These are phyloP conservation scores for Cercospora sp. DNA, from an alignment of 2,329 filamentous ascomycete species.

Conservation along the genomic window DNA sequence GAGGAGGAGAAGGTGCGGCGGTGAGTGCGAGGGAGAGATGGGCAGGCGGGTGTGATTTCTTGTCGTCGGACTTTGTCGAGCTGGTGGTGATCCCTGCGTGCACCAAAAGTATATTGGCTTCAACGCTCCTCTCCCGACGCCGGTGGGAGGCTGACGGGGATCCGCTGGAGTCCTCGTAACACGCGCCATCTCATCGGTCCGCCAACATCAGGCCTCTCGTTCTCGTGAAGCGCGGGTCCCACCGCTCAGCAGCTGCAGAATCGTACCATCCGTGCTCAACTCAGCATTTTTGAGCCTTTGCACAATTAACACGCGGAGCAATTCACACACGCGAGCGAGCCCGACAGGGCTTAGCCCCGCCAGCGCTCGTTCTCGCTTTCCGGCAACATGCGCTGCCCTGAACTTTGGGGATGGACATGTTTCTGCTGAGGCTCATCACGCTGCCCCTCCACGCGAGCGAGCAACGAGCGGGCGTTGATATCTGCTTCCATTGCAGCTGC, in stretches of 20 bases:
- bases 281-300: not conserved
- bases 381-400: not conserved
- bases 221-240: not conserved
- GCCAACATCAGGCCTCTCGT: not conserved
- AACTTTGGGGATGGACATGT: not conserved
- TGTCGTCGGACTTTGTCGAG: slow-evolving; percentile 5
- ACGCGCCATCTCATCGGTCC: slow-evolving; percentile 1
- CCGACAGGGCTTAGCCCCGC: not conserved
- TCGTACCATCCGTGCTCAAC: not conserved
- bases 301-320: not conserved
- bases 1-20: not conserved
- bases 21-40: not conserved
- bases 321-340: slow-evolving; percentile 1
- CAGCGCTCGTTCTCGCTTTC: slow-evolving; percentile 2
- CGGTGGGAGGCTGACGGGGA: slow-evolving; percentile 5
- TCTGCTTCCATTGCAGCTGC: not conserved
- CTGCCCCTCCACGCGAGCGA: not conserved
- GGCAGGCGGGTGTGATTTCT: not conserved
- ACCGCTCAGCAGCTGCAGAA: not conserved
- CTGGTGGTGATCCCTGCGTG: slow-evolving; percentile 6
- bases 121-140: slow-evolving; percentile 3
- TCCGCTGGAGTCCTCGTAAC: not conserved
- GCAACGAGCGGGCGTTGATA: slow-evolving; percentile 5
- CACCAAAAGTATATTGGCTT: not conserved
- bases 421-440: slow-evolving; percentile 8